Evolutionary conservation across 2,329 filamentous ascomycete genomes (phyloP).

Genomic region (Nannizziopsis arthrosporioides): DNA sequence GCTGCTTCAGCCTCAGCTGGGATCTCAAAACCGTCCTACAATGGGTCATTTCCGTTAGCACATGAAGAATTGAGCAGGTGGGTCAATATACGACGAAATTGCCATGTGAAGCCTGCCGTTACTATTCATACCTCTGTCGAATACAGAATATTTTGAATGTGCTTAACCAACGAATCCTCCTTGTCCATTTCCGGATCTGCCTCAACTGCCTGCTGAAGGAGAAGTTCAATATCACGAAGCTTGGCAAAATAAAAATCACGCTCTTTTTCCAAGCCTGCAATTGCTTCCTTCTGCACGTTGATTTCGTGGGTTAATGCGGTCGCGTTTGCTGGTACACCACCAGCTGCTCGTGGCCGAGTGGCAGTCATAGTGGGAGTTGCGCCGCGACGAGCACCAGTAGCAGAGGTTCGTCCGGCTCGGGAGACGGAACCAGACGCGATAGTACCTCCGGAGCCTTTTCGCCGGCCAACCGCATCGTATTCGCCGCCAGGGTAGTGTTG

Average conservation of each 20-base stretch:
- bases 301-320: conserved; percentile 77
- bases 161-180: conserved; percentile 82
- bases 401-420: conserved; percentile 38
- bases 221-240: conserved; percentile 86
- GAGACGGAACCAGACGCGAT: conserved; percentile 40
- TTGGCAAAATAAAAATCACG: conserved; percentile 99
- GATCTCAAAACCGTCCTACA: conserved; percentile 60
- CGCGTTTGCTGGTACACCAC: conserved; percentile 39
- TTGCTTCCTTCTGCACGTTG: conserved; percentile 80
- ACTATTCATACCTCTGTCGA: conserved; percentile 60
- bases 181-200: conserved; percentile 87
- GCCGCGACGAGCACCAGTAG: conserved; percentile 42
- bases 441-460: conserved; percentile 62
- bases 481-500: conserved; percentile 95
- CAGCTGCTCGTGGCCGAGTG: conserved; percentile 34
- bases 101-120: conserved; percentile 8
- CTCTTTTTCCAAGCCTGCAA: conserved; percentile 88
- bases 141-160: conserved; percentile 93
- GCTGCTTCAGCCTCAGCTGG: conserved; percentile 51
- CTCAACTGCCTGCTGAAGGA: conserved; percentile 87
- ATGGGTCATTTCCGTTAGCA: not conserved
- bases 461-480: conserved; percentile 77
- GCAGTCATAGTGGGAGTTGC: conserved; percentile 51
- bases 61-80: no score
- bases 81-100: not conserved